Conservation (phyloP, 345 rosid genomes). For the Syzygium aqueum region DNA sequence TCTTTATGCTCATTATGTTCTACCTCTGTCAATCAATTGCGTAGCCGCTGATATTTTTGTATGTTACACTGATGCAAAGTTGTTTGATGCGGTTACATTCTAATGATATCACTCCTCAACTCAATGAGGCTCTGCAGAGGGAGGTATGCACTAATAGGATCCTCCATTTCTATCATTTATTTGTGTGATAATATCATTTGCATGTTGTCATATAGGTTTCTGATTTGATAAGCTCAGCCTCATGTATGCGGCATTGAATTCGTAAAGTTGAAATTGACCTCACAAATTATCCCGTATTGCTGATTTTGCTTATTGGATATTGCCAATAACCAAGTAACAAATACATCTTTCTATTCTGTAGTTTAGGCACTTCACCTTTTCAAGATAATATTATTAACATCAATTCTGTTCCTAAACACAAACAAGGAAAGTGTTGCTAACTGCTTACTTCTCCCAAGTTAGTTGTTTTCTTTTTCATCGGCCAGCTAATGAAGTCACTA, state of each 20-base stretch:
- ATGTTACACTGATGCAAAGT: too few relatives aligned
- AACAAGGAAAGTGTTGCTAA: neutral
- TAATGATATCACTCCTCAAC: too few relatives aligned
- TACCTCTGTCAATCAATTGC: too few relatives aligned
- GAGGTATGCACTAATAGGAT: too few relatives aligned
- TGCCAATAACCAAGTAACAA: neutral
- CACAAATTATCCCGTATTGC: fast-evolving
- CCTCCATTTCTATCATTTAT: neutral
- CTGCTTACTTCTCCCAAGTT: too few relatives aligned
- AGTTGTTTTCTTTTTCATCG: too few relatives aligned
- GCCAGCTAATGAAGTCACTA: too few relatives aligned
- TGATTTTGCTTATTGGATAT: neutral
- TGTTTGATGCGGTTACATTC: too few relatives aligned
- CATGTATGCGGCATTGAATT: neutral
- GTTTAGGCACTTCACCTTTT: neutral
- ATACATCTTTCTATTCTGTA: neutral
- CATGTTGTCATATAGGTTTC: neutral
- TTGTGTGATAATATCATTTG: too few relatives aligned
- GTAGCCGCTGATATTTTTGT: too few relatives aligned
- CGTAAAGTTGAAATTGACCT: neutral
- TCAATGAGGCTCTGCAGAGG: too few relatives aligned
- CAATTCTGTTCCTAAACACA: neutral
- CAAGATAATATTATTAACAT: neutral
- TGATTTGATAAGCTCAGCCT: neutral
- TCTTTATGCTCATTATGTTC: neutral